Percentiles rank a stretch among this genome's conserved stretches.
These are phyloP conservation scores for Rugosomyces carneus DNA, from an alignment of 1,284 basidiomycete genomes.

Conservation along the genomic window DNA sequence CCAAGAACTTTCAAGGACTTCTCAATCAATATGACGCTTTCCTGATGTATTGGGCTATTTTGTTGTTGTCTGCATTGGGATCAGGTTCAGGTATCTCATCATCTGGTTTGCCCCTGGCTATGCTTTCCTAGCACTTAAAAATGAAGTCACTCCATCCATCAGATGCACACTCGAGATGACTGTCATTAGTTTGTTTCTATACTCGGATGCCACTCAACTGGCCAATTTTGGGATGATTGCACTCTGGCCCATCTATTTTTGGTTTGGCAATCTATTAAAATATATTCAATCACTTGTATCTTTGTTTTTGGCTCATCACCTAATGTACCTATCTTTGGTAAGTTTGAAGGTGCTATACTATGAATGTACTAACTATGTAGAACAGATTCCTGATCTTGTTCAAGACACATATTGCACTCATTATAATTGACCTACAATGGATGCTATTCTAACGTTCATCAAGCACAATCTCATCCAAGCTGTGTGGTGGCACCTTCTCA, in stretches of 20 bases:
- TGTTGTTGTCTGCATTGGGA: no score
- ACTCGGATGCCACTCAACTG: slow-evolving; percentile 19
- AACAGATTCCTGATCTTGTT: background rate
- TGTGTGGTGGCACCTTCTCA: slow-evolving; percentile 7
- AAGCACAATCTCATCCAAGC: slow-evolving; percentile 1
- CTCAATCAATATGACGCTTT: no score
- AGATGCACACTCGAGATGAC: background rate
- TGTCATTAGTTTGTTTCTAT: slow-evolving; percentile 3
- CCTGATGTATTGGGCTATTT: no score
- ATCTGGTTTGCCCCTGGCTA: no score
- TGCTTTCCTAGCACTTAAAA: no score
- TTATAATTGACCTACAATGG: slow-evolving; percentile 1
- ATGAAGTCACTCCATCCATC: no score
- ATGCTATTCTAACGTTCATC: background rate
- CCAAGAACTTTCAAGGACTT: no score
- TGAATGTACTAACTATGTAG: slow-evolving; percentile 8
- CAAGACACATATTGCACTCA: background rate
- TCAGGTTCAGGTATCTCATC: no score
- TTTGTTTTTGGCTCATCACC: background rate
- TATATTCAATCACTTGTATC: slow-evolving; percentile 11
- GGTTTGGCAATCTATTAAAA: slow-evolving; percentile 16
- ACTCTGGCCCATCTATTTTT: slow-evolving; percentile 18
- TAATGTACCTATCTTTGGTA: background rate
- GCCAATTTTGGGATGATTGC: slow-evolving; percentile 14
- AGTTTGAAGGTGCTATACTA: slow-evolving; percentile 4